These are phyloP conservation scores for Penicillium decumbens DNA, from an alignment of 2,329 filamentous ascomycete species.

Conservation along the genomic window DNA sequence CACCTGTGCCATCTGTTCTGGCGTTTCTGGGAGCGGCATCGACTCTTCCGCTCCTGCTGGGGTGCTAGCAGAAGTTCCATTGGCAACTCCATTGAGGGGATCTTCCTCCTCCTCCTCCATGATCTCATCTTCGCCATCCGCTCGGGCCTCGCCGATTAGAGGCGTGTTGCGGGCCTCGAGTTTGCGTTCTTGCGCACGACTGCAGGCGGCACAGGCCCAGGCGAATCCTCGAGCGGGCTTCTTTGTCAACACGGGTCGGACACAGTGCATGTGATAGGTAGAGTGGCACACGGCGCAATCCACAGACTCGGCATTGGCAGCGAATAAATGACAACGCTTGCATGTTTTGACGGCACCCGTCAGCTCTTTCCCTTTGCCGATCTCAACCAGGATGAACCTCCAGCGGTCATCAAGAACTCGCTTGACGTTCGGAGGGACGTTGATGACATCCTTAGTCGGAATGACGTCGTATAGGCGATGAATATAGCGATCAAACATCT, in stretches of 20 bases:
- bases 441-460: slow-evolving; percentile 85
- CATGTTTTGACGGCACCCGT: slow-evolving; percentile 94
- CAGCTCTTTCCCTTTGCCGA: slow-evolving; percentile 87
- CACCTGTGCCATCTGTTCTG: slow-evolving; percentile 85
- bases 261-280: slow-evolving; percentile 98
- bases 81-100: slow-evolving; percentile 52
- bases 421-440: slow-evolving; percentile 91
- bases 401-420: slow-evolving; percentile 92
- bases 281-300: slow-evolving; percentile 92
- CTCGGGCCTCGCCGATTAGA: slow-evolving; percentile 53
- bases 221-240: slow-evolving; percentile 97
- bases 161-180: slow-evolving; percentile 86
- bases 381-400: slow-evolving; percentile 93
- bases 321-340: slow-evolving; percentile 87
- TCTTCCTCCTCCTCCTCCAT: slow-evolving; percentile 66
- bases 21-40: slow-evolving; percentile 59
- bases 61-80: slow-evolving; percentile 60
- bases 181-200: slow-evolving; percentile 88
- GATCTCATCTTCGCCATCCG: slow-evolving; percentile 60
- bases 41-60: slow-evolving; percentile 54
- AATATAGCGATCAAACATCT: slow-evolving; percentile 96
- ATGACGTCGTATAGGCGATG: slow-evolving; percentile 97
- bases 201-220: slow-evolving; percentile 95
- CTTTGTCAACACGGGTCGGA: slow-evolving; percentile 83
- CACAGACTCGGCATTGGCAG: slow-evolving; percentile 92